These are phyloP conservation scores for Ophiostoma novo-ulmi DNA, from an alignment of 2,329 filamentous ascomycete species.

Conservation along the genomic window DNA sequence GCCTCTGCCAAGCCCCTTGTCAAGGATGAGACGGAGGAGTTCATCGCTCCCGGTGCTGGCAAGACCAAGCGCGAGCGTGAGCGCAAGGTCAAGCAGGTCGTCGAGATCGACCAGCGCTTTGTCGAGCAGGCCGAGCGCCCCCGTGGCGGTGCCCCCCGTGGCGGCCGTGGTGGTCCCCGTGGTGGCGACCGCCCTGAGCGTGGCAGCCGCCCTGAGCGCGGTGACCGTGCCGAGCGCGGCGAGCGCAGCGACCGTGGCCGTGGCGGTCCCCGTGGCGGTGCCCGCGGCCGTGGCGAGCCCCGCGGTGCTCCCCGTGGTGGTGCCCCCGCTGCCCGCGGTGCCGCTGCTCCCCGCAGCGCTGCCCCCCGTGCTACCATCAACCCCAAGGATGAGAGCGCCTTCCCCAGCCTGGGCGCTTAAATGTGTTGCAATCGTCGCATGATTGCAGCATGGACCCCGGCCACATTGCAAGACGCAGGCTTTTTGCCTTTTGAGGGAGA, in stretches of 20 bases:
- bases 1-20: slow-evolving; percentile 68
- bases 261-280: slow-evolving; percentile 41
- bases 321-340: slow-evolving; percentile 32
- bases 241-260: slow-evolving; percentile 44
- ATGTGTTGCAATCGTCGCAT: slow-evolving; percentile 17
- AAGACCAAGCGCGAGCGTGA: slow-evolving; percentile 83
- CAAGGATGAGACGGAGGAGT: slow-evolving; percentile 66
- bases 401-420: slow-evolving; percentile 54
- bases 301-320: slow-evolving; percentile 39
- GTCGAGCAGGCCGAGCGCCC: slow-evolving; percentile 66
- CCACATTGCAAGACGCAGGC: neutral
- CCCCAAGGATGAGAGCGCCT: slow-evolving; percentile 53
- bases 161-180: slow-evolving; percentile 42
- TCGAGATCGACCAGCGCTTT: slow-evolving; percentile 84
- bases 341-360: slow-evolving; percentile 30
- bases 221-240: slow-evolving; percentile 40
- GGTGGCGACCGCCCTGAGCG: slow-evolving; percentile 44
- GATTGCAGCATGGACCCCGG: slow-evolving; percentile 18
- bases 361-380: slow-evolving; percentile 48
- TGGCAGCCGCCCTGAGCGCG: slow-evolving; percentile 39
- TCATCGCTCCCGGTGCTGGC: slow-evolving; percentile 66
- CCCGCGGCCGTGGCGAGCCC: slow-evolving; percentile 38
- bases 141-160: slow-evolving; percentile 44
- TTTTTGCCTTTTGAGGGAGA: neutral
- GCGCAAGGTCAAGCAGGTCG: slow-evolving; percentile 82